A percentile compares a stretch with the other conserved stretches of the same genome.
These are phyloP conservation scores for Nitzschia sp. DNA, from an alignment of 108 stramenopile species.

Conservation along the genomic window DNA sequence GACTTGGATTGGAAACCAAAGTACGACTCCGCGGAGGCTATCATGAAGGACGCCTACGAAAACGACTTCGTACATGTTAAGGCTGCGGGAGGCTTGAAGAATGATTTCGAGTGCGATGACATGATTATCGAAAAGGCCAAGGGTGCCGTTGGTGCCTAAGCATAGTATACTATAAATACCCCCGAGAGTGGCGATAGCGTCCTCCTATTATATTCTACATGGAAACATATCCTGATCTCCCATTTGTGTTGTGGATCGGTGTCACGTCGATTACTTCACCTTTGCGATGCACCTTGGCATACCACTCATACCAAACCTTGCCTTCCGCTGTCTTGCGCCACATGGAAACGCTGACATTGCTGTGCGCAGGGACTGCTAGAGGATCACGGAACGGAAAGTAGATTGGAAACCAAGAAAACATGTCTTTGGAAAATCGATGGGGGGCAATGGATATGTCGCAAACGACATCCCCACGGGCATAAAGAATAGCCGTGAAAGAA, in stretches of 20 bases:
- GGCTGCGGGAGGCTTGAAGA: slow-evolving; percentile 31
- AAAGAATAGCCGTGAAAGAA: slow-evolving; percentile 90
- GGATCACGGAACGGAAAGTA: slow-evolving; percentile 93
- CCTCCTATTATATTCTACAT: slow-evolving; percentile 27
- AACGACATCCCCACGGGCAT: slow-evolving; percentile 32
- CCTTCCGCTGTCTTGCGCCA: slow-evolving; percentile 72
- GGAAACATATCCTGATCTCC: slow-evolving; percentile 82
- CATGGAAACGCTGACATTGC: slow-evolving; percentile 70
- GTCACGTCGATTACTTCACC: slow-evolving; percentile 45
- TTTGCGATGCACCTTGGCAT: slow-evolving; percentile 61
- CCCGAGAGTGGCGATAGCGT: too few relatives aligned
- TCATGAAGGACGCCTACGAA: slow-evolving; percentile 34
- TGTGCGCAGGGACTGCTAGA: slow-evolving; percentile 63
- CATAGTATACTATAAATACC: too few relatives aligned
- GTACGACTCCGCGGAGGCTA: slow-evolving; percentile 28
- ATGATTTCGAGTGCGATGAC: slow-evolving; percentile 35
- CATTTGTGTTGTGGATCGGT: slow-evolving; percentile 87
- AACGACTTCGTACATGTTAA: slow-evolving; percentile 38
- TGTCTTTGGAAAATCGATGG: slow-evolving; percentile 83
- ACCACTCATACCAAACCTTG: slow-evolving; percentile 99
- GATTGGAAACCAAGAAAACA: slow-evolving; percentile 98
- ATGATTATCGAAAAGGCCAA: slow-evolving; percentile 24
- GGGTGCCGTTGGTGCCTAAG: slow-evolving; percentile 4
- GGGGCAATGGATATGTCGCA: slow-evolving; percentile 89
- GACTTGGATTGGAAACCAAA: slow-evolving; percentile 38